Conservation (phyloP, 2,329 filamentous ascomycete genomes). For the Monosporascus sp. region DNA sequence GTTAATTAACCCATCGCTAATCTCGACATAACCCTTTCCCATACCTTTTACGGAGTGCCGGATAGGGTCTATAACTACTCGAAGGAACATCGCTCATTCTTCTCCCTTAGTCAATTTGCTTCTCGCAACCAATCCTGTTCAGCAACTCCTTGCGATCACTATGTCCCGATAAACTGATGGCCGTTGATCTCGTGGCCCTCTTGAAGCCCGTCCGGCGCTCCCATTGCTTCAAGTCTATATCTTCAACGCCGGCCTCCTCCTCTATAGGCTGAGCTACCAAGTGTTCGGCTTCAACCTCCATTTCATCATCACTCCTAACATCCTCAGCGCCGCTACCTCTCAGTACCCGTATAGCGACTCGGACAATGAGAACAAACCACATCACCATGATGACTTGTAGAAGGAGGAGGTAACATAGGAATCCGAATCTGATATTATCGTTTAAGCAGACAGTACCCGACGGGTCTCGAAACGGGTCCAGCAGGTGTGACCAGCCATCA, state of each 20-base stretch:
- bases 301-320: constrained; percentile 76
- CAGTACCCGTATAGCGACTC: constrained; percentile 74
- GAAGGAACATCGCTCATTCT: background rate
- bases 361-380: constrained; percentile 84
- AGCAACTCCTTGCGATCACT: constrained; percentile 74
- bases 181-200: constrained; percentile 44
- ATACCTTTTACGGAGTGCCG: too few relatives aligned
- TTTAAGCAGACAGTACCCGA: constrained; percentile 79
- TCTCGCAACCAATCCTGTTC: constrained; percentile 76
- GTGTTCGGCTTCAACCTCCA: constrained; percentile 40
- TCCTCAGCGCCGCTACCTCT: constrained; percentile 75
- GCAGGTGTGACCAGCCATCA: constrained; percentile 53
- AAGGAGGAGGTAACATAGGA: constrained; percentile 68
- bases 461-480: constrained; percentile 67
- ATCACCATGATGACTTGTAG: constrained; percentile 76
- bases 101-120: constrained; percentile 47
- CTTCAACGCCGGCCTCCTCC: constrained; percentile 70
- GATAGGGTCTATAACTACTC: too few relatives aligned
- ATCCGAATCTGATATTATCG: constrained; percentile 65
- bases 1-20: too few relatives aligned
- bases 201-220: constrained; percentile 48
- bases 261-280: constrained; percentile 52
- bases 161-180: constrained; percentile 61
- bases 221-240: constrained; percentile 60
- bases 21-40: too few relatives aligned